These are phyloP conservation scores for Neophaeococcomyces mojaviensis DNA, from an alignment of 2,329 filamentous ascomycete genomes.

Conservation along the genomic window DNA sequence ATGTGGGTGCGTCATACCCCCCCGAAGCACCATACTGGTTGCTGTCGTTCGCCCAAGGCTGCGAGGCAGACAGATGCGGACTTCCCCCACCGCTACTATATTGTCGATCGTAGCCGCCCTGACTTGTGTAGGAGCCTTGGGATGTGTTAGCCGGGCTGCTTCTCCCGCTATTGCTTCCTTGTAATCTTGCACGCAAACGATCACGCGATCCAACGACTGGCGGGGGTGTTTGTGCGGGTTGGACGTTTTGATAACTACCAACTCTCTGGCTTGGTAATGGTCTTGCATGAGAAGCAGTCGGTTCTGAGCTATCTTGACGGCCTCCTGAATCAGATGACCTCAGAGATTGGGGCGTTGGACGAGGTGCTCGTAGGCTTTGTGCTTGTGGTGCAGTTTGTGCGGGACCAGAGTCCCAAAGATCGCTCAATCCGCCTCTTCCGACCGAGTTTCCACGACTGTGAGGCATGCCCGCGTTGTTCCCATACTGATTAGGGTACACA, in stretches of 20 bases:
- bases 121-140: not conserved
- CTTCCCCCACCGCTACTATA: constrained; percentile 1
- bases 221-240: constrained; percentile 30
- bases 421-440: constrained; percentile 45
- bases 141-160: constrained; percentile 12
- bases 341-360: constrained; percentile 27
- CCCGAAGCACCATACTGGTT: constrained; percentile 11
- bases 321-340: constrained; percentile 15
- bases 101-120: not conserved
- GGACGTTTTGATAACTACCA: constrained; percentile 62
- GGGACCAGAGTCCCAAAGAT: constrained; percentile 48
- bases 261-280: constrained; percentile 65
- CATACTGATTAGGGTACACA: constrained; percentile 26
- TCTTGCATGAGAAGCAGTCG: constrained; percentile 32
- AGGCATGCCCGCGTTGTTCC: constrained; percentile 25
- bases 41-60: constrained; percentile 21
- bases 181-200: constrained; percentile 72
- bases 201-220: constrained; percentile 32
- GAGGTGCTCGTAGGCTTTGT: constrained; percentile 18
- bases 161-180: constrained; percentile 45
- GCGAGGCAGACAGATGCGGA: constrained; percentile 22
- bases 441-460: constrained; percentile 30
- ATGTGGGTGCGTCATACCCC: constrained; percentile 8
- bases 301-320: constrained; percentile 12
- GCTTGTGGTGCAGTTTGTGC: constrained; percentile 23